Evolutionary conservation across 139 green algal genomes (phyloP).

Genomic region (Edaphochlamys debaryana): DNA sequence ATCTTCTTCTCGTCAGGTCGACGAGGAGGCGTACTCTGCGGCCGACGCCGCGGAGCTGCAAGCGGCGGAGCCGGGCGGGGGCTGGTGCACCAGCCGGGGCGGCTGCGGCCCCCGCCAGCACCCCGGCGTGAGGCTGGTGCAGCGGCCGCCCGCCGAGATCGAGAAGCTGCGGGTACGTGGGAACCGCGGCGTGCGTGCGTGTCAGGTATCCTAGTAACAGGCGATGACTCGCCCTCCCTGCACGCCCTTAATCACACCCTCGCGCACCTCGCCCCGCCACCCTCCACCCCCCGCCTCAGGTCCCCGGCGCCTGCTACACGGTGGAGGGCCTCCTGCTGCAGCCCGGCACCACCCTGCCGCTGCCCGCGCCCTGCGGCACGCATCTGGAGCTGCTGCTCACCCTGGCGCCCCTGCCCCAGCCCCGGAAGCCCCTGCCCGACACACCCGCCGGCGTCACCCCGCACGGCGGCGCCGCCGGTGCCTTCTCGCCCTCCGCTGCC

Average conservation of each 20-base stretch:
- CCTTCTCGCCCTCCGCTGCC: background rate
- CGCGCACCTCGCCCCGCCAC: too few species aligned
- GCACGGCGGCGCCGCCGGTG: background rate
- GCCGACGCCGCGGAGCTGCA: too few species aligned
- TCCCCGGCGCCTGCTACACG: background rate
- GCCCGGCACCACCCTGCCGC: background rate
- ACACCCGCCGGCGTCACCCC: background rate
- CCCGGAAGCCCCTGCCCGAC: background rate
- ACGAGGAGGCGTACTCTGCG: too few species aligned
- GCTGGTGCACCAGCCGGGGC: too few species aligned
- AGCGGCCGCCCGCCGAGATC: constrained; percentile 31
- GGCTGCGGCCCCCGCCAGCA: too few species aligned
- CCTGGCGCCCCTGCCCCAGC: constrained; percentile 13
- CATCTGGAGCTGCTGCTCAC: constrained; percentile 8
- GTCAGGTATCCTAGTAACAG: too few species aligned
- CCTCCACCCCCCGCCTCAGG: background rate
- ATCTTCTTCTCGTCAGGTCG: too few species aligned
- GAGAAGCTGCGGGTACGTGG: constrained; percentile 21
- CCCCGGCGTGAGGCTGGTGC: too few species aligned
- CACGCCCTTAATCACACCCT: too few species aligned
- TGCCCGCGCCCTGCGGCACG: background rate
- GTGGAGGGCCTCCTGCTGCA: constrained; percentile 10
- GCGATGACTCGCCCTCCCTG: too few species aligned
- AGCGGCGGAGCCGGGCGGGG: too few species aligned
- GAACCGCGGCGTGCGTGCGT: too few species aligned